Conservation (phyloP, 305 asterid species). For the Fraxinus nigra region DNA sequence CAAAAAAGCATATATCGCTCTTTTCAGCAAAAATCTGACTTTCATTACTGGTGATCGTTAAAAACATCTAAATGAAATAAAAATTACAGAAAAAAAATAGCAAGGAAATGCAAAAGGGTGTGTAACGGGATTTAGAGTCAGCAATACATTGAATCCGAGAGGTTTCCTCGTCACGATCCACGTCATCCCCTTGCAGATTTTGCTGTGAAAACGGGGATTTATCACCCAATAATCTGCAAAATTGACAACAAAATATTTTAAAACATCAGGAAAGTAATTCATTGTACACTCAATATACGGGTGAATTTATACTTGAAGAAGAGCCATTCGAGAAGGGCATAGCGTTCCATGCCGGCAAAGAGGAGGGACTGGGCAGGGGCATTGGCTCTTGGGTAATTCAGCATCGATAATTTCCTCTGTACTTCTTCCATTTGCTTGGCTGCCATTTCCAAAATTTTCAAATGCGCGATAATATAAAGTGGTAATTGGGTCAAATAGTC, state of each 20-base stretch:
- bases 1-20: neutral
- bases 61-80: neutral
- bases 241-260: no score
- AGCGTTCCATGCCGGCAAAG: conserved; percentile 99
- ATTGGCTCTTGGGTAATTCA: conserved; percentile 83
- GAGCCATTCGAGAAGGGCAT: conserved; percentile 97
- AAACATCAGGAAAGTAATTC: neutral
- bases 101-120: neutral
- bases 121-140: conserved; percentile 9
- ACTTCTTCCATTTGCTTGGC: conserved; percentile 91
- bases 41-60: neutral
- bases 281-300: neutral
- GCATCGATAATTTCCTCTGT: conserved; percentile 64
- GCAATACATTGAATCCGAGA: conserved; percentile 85
- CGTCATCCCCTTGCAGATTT: conserved; percentile 81
- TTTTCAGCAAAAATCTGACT: neutral
- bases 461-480: neutral
- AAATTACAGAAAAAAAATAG: neutral
- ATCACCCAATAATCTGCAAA: no score
- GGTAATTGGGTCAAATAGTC: no score
- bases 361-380: conserved; percentile 96
- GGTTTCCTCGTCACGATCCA: conserved; percentile 92
- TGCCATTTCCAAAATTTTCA: conserved; percentile 45
- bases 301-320: conserved; percentile 64
- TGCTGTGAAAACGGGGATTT: conserved; percentile 47